phyloP scores from a whole-genome alignment of 2,329 filamentous ascomycete genomes.

The Exserohilum rostratum region DNA sequence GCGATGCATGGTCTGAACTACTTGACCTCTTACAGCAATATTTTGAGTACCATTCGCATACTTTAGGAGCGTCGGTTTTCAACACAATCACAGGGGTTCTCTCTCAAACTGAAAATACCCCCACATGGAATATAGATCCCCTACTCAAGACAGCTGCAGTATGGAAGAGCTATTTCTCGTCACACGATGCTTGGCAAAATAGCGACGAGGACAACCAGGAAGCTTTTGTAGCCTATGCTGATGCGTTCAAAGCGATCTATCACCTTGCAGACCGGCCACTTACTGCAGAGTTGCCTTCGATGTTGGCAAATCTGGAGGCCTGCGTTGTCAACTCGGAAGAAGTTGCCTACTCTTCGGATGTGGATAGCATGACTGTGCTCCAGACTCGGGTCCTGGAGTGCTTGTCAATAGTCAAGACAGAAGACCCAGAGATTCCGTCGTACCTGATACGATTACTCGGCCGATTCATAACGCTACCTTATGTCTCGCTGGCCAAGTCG shows the following conservation, averaged over 20 bases:
- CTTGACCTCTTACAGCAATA: conserved; percentile 69
- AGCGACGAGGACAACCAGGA: conserved; percentile 67
- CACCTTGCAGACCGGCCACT: conserved; percentile 71
- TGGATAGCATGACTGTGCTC: conserved; percentile 74
- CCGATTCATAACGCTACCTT: conserved; percentile 74
- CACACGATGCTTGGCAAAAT: conserved; percentile 28
- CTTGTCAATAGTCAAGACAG: conserved; percentile 70
- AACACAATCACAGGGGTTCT: conserved; percentile 49
- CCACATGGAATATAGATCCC: conserved; percentile 29
- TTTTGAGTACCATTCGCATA: conserved; percentile 48
- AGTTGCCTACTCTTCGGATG: conserved; percentile 71
- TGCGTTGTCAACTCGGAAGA: conserved; percentile 74
- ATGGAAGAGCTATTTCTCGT: conserved; percentile 45
- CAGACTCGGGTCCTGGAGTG: conserved; percentile 73
- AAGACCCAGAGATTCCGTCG: conserved; percentile 68
- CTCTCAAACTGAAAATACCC: conserved; percentile 32
- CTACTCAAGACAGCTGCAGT: conserved; percentile 42
- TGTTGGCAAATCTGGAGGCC: conserved; percentile 72
- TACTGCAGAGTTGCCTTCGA: conserved; percentile 65
- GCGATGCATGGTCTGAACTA: conserved; percentile 76
- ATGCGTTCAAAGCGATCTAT: conserved; percentile 78
- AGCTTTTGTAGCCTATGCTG: conserved; percentile 83
- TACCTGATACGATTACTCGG: conserved; percentile 73
- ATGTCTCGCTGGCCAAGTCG: conserved; percentile 48
- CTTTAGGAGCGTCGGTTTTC: conserved; percentile 52